Percentiles rank a stretch among this genome's conserved stretches.
Conservation (phyloP, 257 asterid genomes). For the Solanum sparsipilum region DNA sequence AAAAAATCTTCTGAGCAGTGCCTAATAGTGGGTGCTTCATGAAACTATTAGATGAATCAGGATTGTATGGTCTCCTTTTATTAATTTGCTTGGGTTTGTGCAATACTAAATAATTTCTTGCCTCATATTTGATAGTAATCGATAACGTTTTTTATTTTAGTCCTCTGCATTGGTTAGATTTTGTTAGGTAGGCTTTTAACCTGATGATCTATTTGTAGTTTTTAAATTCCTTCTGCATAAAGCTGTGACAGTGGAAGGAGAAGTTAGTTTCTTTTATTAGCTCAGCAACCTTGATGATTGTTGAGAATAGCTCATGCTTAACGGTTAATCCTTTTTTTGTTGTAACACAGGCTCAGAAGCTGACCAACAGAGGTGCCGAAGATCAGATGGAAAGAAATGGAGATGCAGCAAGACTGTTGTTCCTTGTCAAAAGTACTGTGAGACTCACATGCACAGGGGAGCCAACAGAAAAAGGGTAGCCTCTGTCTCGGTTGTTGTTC, state of each 20-base stretch:
- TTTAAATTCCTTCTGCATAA: not conserved
- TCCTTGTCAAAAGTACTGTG: slow-evolving; percentile 42
- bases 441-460: slow-evolving; percentile 61
- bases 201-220: not conserved
- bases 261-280: not conserved
- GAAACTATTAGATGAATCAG: not conserved
- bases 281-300: not conserved
- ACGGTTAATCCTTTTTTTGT: not conserved
- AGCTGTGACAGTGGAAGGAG: not conserved
- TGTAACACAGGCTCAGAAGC: slow-evolving; percentile 5
- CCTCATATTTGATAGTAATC: not conserved
- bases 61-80: not conserved
- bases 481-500: slow-evolving; percentile 5
- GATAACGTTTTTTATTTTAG: not conserved
- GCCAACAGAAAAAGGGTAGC: slow-evolving; percentile 16
- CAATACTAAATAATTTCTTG: not conserved
- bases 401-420: slow-evolving; percentile 38
- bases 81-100: not conserved
- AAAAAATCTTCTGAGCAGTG: not conserved
- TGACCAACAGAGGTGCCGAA: slow-evolving; percentile 39
- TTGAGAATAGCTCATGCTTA: not conserved
- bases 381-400: slow-evolving; percentile 83
- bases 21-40: not conserved
- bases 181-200: not conserved
- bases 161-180: not conserved